phyloP scores from a whole-genome alignment of 2,329 filamentous ascomycete species.

The Atkinsonella texensis region DNA sequence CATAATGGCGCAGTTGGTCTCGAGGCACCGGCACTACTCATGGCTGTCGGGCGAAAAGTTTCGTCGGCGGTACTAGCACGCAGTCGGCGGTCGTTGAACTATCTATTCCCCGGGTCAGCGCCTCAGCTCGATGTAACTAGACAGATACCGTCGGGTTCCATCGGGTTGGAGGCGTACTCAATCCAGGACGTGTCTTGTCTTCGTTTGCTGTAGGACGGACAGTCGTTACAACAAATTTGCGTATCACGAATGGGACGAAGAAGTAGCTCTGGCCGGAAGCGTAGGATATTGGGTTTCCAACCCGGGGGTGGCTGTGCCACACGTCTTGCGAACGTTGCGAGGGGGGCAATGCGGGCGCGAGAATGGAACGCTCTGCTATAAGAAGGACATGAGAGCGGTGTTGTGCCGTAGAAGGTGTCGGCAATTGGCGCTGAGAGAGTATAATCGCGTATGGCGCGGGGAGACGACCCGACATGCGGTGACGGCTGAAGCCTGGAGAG shows the following conservation, averaged over 20 bases:
- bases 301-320: background rate
- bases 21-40: constrained; percentile 18
- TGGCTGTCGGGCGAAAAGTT: constrained; percentile 12
- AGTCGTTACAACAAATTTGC: background rate
- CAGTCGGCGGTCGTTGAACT: background rate
- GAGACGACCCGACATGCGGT: background rate
- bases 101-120: background rate
- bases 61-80: background rate
- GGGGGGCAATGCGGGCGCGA: constrained; percentile 8
- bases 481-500: background rate
- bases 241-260: background rate
- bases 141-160: background rate
- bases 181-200: background rate
- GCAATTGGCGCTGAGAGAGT: background rate
- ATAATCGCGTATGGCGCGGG: background rate
- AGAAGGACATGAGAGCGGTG: constrained; percentile 20
- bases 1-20: constrained; percentile 16
- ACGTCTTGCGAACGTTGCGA: constrained; percentile 2
- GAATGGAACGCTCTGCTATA: constrained; percentile 21
- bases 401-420: background rate
- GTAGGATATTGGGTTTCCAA: background rate
- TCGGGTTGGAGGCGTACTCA: background rate
- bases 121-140: background rate
- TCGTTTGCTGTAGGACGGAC: background rate
- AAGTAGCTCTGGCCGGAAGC: background rate